A percentile compares a stretch with the other conserved stretches of the same genome.
Conservation (phyloP, 495 filamentous ascomycete genomes). For the Chaetomidium leptoderma region DNA sequence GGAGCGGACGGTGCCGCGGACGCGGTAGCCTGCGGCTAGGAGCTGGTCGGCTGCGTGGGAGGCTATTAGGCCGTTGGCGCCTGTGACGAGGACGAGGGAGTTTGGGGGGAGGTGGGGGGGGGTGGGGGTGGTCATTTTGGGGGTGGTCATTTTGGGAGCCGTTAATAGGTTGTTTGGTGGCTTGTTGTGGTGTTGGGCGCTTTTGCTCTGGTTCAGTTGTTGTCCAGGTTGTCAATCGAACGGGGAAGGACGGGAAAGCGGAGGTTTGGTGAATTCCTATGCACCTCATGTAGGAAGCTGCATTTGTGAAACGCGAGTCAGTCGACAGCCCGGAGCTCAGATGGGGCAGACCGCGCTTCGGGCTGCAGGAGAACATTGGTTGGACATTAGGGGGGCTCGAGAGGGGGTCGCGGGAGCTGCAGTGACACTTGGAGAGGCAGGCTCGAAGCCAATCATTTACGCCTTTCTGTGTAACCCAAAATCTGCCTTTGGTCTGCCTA, state of each 20-base stretch:
- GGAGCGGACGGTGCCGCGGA: conserved; percentile 50
- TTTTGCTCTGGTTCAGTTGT: neutral
- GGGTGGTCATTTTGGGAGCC: neutral
- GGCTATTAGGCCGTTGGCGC: conserved; percentile 54
- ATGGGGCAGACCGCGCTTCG: neutral
- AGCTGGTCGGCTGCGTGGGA: conserved; percentile 49
- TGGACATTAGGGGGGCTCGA: neutral
- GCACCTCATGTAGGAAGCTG: too few species aligned
- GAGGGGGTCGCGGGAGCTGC: too few species aligned
- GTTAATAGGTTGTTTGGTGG: too few species aligned
- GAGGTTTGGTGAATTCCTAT: too few species aligned
- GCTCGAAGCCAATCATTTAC: too few species aligned
- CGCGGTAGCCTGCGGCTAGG: conserved; percentile 46
- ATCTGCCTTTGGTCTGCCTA: too few species aligned
- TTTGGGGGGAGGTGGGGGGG: conserved; percentile 19
- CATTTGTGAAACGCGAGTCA: neutral
- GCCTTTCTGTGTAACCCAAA: too few species aligned
- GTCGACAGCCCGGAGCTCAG: neutral
- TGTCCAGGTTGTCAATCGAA: too few species aligned
- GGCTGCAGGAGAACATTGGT: neutral
- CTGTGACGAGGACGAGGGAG: conserved; percentile 48
- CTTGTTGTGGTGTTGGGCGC: neutral
- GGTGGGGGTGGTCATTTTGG: neutral
- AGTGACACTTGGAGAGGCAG: too few species aligned
- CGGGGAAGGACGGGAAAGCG: too few species aligned